Base-by-base conservation (phyloP, 768 basidiomycete species). In the Coprinellus micaceus region DNA sequence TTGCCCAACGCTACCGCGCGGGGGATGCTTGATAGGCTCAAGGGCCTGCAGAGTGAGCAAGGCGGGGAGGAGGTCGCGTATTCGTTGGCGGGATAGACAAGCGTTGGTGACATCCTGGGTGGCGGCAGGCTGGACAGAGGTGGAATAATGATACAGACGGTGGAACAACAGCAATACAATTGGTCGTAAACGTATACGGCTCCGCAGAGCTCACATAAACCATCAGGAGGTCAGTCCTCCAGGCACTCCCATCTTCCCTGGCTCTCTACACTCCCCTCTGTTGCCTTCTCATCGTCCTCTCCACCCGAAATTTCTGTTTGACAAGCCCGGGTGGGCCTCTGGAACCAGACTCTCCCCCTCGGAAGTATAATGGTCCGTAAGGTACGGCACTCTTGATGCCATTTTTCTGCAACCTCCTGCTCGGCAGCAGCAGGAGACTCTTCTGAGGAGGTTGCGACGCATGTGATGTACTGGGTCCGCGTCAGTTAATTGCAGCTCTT, bases 361-460 rank as follows among this genome's bases (percentile, higher is more conserved):
- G 86, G 84, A 0, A 88, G 68, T 15, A 88, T 85, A 52, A 88
- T 82, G 0, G 86, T 86, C 56, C 74, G 74, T 28, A 87, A 71
- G 0, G 84, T 83, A 3, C 83, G 81, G 66, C 85, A 87, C 24
- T 77, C 77, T 21, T 66, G 60, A 53, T 81, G 79, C 85, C 85
- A 87, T 44, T 68, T 62, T 45, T 68, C 68, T n/a, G 81, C 85
- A 11, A 86, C 77, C 58, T 69, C 67, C 15, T 71, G 70, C 63
- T 87, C 85, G 53, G 79, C 72, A 9, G 67, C 71, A 61, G 64
- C 52, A 22, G 62, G 53, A 12, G 66, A 60, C 6, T 57, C 48
- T 22, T 68, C 67, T 36, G 66, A 60, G 13, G 69, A 70, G 4
- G 77, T 75, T 2, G 81, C 80, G 75, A 86, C 83, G 63, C 84